A percentile compares a stretch with the other conserved stretches of the same genome.
These are phyloP conservation scores for Coemansia sp. DNA, from an alignment of 192 early-diverging fungal species.

Conservation along the genomic window DNA sequence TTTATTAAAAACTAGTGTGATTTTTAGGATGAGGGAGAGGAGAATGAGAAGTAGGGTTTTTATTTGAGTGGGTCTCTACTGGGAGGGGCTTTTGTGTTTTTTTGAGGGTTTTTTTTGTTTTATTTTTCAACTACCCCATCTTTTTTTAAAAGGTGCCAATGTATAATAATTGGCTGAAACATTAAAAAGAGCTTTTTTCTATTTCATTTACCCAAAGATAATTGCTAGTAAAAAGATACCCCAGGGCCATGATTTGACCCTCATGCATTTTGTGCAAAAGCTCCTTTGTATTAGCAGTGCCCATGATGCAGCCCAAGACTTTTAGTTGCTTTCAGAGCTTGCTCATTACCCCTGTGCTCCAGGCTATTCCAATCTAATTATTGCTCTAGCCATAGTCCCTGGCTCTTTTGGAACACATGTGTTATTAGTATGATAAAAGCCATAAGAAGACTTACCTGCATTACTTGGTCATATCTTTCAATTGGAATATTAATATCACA, in stretches of 20 bases:
- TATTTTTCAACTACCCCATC: not conserved
- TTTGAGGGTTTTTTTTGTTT: not conserved
- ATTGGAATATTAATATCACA: slow-evolving; percentile 30
- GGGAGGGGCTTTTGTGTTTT: not conserved
- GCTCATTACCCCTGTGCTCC: not conserved
- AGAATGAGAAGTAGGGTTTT: no score
- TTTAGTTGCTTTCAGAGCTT: slow-evolving; percentile 1
- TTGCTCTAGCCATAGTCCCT: not conserved
- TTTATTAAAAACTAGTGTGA: no score
- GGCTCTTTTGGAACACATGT: slow-evolving; percentile 18
- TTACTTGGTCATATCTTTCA: slow-evolving; percentile 40
- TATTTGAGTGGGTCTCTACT: not conserved
- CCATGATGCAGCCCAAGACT: not conserved
- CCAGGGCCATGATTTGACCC: not conserved
- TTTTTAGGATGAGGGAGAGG: no score
- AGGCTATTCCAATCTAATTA: not conserved
- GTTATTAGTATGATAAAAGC: slow-evolving; percentile 36
- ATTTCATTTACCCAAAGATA: not conserved
- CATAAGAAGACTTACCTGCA: slow-evolving; percentile 34
- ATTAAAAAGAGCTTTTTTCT: no score
- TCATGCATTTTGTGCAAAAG: slow-evolving; percentile 10
- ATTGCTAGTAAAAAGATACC: not conserved
- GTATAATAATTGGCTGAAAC: no score
- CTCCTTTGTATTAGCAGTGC: not conserved
- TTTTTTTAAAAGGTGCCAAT: not conserved